Evolutionary conservation across 1,284 basidiomycete genomes (phyloP).

Genomic region (Moesziomyces sp.): DNA sequence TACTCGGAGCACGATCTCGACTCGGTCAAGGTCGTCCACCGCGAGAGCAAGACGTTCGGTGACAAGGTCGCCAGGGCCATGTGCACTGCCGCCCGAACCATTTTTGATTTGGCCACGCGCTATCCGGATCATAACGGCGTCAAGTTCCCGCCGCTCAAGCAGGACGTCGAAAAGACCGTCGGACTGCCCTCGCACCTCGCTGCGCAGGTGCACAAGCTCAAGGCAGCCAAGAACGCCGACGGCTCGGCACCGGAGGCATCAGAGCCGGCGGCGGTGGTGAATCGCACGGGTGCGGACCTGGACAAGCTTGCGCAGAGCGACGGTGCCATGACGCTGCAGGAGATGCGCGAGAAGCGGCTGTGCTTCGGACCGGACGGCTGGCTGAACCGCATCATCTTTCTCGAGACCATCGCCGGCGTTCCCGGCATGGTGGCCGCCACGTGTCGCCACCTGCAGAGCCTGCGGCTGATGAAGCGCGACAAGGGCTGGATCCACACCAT

Average conservation of each 20-base stretch:
- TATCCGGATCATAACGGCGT: conserved; percentile 50
- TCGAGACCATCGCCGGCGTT: conserved; percentile 80
- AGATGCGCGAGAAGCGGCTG: conserved; percentile 53
- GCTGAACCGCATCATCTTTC: conserved; percentile 57
- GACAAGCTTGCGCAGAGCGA: conserved; percentile 4
- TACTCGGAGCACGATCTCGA: conserved; percentile 74
- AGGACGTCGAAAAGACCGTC: conserved; percentile 36
- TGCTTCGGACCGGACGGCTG: conserved; percentile 58
- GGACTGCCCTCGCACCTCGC: conserved; percentile 31
- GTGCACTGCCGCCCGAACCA: conserved; percentile 27
- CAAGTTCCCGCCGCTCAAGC: conserved; percentile 47
- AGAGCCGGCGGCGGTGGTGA: conserved; percentile 1
- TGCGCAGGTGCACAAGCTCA: conserved; percentile 26
- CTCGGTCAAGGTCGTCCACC: conserved; percentile 80
- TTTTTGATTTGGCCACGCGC: conserved; percentile 58
- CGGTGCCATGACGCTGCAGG: conserved; percentile 46
- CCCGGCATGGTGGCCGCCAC: conserved; percentile 90
- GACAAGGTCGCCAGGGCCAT: conserved; percentile 77
- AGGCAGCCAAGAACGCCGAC: neutral
- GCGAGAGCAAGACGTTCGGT: conserved; percentile 75
- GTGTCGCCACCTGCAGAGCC: conserved; percentile 74
- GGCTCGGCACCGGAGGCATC: neutral
- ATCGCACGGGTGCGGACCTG: conserved; percentile 21
- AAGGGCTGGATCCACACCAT: conserved; percentile 60
- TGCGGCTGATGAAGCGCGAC: conserved; percentile 54